A percentile compares a stretch with the other conserved stretches of the same genome.
These are phyloP conservation scores for Umbelopsis sp. DNA, from an alignment of 192 early-diverging fungal genomes.

Conservation along the genomic window DNA sequence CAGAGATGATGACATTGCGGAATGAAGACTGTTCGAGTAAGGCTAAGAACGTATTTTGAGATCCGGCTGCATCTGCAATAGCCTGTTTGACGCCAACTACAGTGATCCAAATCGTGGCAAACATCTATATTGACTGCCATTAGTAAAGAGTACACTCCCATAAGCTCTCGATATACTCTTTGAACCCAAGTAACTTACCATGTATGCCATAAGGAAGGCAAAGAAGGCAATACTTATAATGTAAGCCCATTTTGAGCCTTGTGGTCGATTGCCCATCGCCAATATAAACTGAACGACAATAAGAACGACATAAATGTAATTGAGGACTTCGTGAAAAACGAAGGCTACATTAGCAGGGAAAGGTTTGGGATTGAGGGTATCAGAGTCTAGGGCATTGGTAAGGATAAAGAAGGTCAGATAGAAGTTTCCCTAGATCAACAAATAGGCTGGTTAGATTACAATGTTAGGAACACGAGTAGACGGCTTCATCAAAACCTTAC, in stretches of 20 bases:
- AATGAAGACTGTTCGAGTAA: conserved; percentile 48
- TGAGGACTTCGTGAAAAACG: conserved; percentile 44
- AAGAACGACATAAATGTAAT: conserved; percentile 58
- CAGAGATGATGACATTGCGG: conserved; percentile 55
- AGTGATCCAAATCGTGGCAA: conserved; percentile 39
- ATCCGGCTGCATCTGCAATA: conserved; percentile 23
- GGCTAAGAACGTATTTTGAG: conserved; percentile 34
- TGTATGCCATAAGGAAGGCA: conserved; percentile 50
- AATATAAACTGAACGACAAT: conserved; percentile 82
- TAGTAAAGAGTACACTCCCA: conserved; percentile 25
- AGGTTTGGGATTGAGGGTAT: conserved; percentile 25
- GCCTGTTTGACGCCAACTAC: conserved; percentile 26
- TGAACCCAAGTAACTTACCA: not conserved
- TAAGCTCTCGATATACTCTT: conserved; percentile 30
- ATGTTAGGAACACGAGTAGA: not conserved
- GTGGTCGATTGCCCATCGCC: conserved; percentile 94
- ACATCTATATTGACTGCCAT: conserved; percentile 14
- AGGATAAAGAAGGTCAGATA: conserved; percentile 92
- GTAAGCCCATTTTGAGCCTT: conserved; percentile 84
- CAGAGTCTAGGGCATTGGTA: conserved; percentile 52
- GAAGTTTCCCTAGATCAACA: conserved; percentile 68
- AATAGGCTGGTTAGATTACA: conserved; percentile 21
- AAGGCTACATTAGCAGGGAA: conserved; percentile 39
- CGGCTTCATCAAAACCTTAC: conserved; percentile 38
- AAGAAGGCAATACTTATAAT: conserved; percentile 67